phyloP scores from a whole-genome alignment of 2,329 filamentous ascomycete species.

The Ophiocordyceps unilateralis region DNA sequence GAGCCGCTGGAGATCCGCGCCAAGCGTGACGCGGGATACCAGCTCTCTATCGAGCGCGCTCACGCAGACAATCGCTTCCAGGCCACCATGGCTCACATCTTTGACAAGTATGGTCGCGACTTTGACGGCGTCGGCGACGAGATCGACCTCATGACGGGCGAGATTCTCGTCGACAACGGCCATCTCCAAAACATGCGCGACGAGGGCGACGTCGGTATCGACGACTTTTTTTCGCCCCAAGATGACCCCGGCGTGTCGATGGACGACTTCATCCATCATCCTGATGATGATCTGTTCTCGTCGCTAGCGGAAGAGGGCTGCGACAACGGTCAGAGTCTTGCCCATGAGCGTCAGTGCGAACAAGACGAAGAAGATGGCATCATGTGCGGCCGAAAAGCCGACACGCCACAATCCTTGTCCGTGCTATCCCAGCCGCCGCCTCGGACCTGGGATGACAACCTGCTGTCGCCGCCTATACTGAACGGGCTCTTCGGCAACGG shows the following conservation, averaged over 20 bases:
- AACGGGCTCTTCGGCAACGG: constrained; percentile 2
- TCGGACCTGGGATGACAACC: neutral
- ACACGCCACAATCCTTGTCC: constrained; percentile 1
- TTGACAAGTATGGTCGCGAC: constrained; percentile 71
- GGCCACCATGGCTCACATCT: constrained; percentile 73
- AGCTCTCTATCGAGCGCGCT: constrained; percentile 43
- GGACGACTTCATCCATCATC: constrained; percentile 13
- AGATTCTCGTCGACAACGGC: constrained; percentile 80
- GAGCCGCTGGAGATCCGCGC: constrained; percentile 28
- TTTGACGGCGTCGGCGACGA: constrained; percentile 77
- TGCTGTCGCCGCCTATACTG: constrained; percentile 1
- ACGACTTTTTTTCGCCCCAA: constrained; percentile 8
- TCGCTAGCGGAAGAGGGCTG: neutral
- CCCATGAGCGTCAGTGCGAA: too few species aligned
- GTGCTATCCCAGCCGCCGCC: constrained; percentile 2
- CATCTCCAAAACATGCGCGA: constrained; percentile 50
- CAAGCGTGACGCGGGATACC: constrained; percentile 33
- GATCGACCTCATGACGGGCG: constrained; percentile 66
- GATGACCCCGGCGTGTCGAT: constrained; percentile 18
- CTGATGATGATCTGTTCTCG: constrained; percentile 3
- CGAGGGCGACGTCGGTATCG: constrained; percentile 30
- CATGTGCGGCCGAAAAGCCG: constrained; percentile 2
- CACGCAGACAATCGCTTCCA: constrained; percentile 58
- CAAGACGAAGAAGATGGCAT: constrained; percentile 5
- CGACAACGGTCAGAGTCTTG: neutral